These are phyloP conservation scores for Trichoderma atrobrunneum DNA, from an alignment of 2,329 filamentous ascomycete genomes.

Conservation along the genomic window DNA sequence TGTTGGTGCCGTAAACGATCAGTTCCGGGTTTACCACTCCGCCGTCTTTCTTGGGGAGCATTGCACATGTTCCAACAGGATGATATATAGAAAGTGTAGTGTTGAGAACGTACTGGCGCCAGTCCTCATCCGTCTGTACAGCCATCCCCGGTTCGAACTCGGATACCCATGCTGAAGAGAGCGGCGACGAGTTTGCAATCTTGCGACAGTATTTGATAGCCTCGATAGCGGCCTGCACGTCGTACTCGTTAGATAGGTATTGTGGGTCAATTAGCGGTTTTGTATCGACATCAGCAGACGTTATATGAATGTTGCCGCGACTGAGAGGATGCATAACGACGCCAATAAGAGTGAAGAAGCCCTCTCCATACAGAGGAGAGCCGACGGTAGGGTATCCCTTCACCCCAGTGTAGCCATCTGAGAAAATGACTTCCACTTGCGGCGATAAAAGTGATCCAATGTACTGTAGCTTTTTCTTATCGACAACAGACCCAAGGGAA, in stretches of 20 bases:
- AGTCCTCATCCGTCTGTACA: background rate
- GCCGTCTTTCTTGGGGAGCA: conserved; percentile 41
- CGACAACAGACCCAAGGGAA: conserved; percentile 24
- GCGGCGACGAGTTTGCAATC: conserved; percentile 2
- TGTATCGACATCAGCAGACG: background rate
- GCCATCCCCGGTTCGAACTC: background rate
- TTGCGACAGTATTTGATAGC: background rate
- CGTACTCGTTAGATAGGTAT: background rate
- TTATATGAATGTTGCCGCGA: background rate
- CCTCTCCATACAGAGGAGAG: background rate
- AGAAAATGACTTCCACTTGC: background rate
- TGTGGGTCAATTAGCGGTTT: background rate
- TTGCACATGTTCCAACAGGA: conserved; percentile 27
- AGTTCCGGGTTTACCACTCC: conserved; percentile 28
- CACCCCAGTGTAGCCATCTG: conserved; percentile 19
- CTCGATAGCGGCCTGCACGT: background rate
- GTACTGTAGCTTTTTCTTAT: conserved; percentile 16
- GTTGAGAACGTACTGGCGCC: background rate
- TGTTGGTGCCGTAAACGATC: background rate
- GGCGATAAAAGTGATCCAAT: background rate
- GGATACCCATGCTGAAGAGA: background rate
- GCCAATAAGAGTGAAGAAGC: background rate
- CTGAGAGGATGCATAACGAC: background rate
- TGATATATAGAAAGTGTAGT: conserved; percentile 4
- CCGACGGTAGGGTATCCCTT: background rate